Percentiles rank a stretch among this genome's conserved stretches.
Evolutionary conservation across 192 early-diverging fungal species (phyloP).

Genomic region (Coemansia sp.): DNA sequence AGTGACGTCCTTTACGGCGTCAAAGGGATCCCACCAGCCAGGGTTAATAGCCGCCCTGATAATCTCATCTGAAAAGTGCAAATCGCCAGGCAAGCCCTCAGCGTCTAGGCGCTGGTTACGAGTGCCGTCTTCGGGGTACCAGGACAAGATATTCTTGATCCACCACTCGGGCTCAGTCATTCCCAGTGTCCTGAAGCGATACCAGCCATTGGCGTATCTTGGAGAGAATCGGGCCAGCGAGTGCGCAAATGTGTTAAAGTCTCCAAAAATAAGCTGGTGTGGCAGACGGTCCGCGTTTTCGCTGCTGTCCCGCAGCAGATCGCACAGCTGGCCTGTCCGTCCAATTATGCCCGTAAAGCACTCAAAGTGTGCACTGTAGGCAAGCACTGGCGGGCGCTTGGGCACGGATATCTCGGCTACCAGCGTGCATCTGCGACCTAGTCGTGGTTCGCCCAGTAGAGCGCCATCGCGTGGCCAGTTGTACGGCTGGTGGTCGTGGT

Average conservation of each 20-base stretch:
- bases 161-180: slow-evolving; percentile 73
- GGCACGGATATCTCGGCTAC: slow-evolving; percentile 61
- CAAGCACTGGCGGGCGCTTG: slow-evolving; percentile 60
- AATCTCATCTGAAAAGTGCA: slow-evolving; percentile 38
- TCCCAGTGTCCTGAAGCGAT: slow-evolving; percentile 66
- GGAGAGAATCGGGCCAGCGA: slow-evolving; percentile 73
- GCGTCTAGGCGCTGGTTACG: slow-evolving; percentile 26
- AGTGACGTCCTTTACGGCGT: slow-evolving; percentile 62
- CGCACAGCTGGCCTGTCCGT: slow-evolving; percentile 66
- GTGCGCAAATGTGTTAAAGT: slow-evolving; percentile 80
- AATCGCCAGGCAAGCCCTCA: slow-evolving; percentile 18
- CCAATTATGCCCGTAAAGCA: slow-evolving; percentile 75
- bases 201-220: slow-evolving; percentile 64
- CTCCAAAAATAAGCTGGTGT: slow-evolving; percentile 75
- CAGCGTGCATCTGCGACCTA: slow-evolving; percentile 64
- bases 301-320: slow-evolving; percentile 66
- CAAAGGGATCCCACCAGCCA: slow-evolving; percentile 78
- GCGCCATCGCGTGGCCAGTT: slow-evolving; percentile 71
- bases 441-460: slow-evolving; percentile 65
- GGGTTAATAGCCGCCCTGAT: slow-evolving; percentile 65
- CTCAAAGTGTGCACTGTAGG: slow-evolving; percentile 77
- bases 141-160: slow-evolving; percentile 63
- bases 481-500: slow-evolving; percentile 70
- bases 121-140: slow-evolving; percentile 42
- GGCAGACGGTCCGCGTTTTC: slow-evolving; percentile 47